phyloP scores from a whole-genome alignment of 306 rosid genomes.

The Mucuna pruriens region DNA sequence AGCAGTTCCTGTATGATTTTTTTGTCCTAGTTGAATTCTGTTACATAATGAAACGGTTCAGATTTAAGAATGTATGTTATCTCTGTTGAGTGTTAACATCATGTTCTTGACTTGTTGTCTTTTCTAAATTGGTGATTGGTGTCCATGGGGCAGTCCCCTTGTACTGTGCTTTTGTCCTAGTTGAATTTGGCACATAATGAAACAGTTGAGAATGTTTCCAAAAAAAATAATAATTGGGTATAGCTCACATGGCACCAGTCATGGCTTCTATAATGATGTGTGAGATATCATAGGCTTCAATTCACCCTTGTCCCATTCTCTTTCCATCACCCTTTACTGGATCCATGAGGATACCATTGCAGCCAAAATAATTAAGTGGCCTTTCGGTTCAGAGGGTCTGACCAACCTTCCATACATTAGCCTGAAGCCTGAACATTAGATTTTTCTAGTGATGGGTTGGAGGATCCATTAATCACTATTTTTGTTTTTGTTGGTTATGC shows the following conservation, averaged over 20 bases:
- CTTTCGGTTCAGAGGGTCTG: background rate
- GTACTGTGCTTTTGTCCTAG: background rate
- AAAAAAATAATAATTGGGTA: background rate
- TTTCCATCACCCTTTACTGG: background rate
- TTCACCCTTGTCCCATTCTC: background rate
- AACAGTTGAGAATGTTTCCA: background rate
- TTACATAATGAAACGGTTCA: background rate
- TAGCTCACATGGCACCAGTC: slow-evolving; percentile 1
- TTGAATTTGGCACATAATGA: background rate
- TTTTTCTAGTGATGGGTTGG: background rate
- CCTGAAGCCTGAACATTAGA: background rate
- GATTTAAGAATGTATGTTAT: background rate
- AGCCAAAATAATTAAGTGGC: background rate
- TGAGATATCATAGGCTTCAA: background rate
- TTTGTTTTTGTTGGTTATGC: background rate
- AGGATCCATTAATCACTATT: background rate
- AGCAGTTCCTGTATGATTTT: background rate
- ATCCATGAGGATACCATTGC: background rate
- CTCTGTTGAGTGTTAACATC: background rate
- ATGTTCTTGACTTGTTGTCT: background rate
- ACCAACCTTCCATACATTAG: background rate
- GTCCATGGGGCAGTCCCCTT: background rate
- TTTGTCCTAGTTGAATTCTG: background rate
- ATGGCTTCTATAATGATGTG: background rate
- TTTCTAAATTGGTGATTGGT: background rate